These are phyloP conservation scores for Leptosphaerulina australis DNA, from an alignment of 2,329 filamentous ascomycete genomes.

Conservation along the genomic window DNA sequence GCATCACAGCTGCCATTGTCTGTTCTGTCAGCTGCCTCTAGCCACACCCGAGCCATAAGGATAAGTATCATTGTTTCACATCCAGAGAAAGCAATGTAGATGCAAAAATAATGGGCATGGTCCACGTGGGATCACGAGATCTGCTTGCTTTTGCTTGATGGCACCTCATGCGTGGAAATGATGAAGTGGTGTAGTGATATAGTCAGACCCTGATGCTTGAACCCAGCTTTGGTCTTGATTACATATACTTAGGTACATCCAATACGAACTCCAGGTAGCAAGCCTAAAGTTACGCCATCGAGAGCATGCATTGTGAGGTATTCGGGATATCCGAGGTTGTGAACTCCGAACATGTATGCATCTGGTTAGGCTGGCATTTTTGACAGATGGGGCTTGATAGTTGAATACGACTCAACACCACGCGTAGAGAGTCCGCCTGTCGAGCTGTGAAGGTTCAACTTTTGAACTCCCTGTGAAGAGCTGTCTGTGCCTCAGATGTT, in stretches of 20 bases:
- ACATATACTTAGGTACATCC: neutral
- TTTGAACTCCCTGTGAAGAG: too few relatives aligned
- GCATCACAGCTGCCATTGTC: too few relatives aligned
- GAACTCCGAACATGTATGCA: neutral
- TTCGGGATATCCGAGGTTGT: neutral
- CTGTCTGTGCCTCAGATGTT: too few relatives aligned
- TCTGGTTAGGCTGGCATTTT: neutral
- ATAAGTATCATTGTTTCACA: constrained; percentile 12
- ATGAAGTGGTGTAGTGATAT: neutral
- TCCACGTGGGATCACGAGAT: constrained; percentile 1
- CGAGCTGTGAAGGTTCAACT: too few relatives aligned
- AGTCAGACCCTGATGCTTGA: neutral
- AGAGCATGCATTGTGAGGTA: constrained; percentile 1
- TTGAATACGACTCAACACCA: constrained; percentile 1
- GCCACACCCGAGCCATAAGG: too few relatives aligned
- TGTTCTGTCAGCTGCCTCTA: too few relatives aligned
- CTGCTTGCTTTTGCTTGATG: constrained; percentile 1
- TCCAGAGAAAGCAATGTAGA: neutral
- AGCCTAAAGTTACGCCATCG: neutral
- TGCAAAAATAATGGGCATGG: neutral
- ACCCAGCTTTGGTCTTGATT: neutral
- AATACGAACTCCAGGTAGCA: too few relatives aligned
- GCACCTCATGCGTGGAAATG: neutral
- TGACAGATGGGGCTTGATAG: neutral
- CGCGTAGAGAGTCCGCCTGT: neutral